phyloP scores from a whole-genome alignment of 139 green algal species.

The Pedinophyceae sp. region DNA sequence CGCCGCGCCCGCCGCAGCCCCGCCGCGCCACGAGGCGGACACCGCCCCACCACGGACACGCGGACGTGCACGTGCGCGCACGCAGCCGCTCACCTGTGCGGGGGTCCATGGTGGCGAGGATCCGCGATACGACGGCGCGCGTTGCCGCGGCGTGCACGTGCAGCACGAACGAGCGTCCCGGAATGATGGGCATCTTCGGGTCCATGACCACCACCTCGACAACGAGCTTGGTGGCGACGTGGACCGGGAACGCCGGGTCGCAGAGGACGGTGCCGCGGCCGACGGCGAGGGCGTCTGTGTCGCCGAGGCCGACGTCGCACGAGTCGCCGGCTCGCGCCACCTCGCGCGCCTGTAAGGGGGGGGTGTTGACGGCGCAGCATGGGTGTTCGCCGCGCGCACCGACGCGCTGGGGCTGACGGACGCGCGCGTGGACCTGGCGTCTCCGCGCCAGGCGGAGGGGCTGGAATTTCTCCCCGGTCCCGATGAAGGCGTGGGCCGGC shows the following conservation, averaged over 20 bases:
- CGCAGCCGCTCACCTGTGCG: background rate
- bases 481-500: too few relatives aligned
- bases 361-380: too few relatives aligned
- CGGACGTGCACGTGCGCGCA: too few relatives aligned
- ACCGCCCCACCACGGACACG: too few relatives aligned
- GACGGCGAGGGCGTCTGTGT: background rate
- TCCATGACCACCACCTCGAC: background rate
- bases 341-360: too few relatives aligned
- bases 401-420: too few relatives aligned
- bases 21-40: too few relatives aligned
- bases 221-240: background rate
- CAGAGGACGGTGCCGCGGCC: background rate
- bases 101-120: background rate
- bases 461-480: too few relatives aligned
- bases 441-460: too few relatives aligned
- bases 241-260: background rate
- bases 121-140: background rate
- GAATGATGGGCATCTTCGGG: background rate
- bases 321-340: background rate
- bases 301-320: background rate
- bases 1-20: too few relatives aligned
- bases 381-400: too few relatives aligned
- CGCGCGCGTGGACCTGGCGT: too few relatives aligned
- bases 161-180: background rate
- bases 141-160: background rate